These are phyloP conservation scores for Phylloporus sp. DNA, from an alignment of 1,284 basidiomycete species.

Conservation along the genomic window DNA sequence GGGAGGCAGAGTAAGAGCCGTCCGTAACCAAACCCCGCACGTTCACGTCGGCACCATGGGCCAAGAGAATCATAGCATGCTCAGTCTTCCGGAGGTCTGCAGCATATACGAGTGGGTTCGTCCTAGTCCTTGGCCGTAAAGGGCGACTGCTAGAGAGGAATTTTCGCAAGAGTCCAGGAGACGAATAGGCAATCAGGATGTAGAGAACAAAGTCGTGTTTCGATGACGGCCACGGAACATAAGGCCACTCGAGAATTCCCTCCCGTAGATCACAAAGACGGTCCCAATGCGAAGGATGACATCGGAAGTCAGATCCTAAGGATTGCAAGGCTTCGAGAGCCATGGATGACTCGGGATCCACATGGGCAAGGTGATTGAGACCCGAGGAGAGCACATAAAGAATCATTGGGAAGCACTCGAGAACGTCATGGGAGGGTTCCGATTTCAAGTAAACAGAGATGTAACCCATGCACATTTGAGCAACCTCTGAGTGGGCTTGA, in stretches of 20 bases:
- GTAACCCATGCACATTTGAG: slow-evolving; percentile 8
- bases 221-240: slow-evolving; percentile 5
- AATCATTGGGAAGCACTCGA: slow-evolving; percentile 2
- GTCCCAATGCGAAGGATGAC: slow-evolving; percentile 11
- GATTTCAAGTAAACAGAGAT: background rate
- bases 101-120: slow-evolving; percentile 10
- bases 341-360: background rate
- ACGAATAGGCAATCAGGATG: slow-evolving; percentile 5
- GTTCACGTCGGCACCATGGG: background rate
- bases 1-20: background rate
- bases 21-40: background rate
- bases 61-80: background rate
- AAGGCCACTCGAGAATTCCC: background rate
- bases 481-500: slow-evolving; percentile 2
- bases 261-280: slow-evolving; percentile 4
- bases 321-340: background rate
- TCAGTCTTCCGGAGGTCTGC: background rate
- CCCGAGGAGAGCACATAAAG: slow-evolving; percentile 8
- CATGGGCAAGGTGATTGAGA: slow-evolving; percentile 9
- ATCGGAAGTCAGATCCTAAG: slow-evolving; percentile 1
- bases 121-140: background rate
- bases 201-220: background rate
- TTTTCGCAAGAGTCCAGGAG: background rate
- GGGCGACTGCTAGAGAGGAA: background rate
- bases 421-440: too few species aligned